These are phyloP conservation scores for Chlorella sp. DNA, from an alignment of 139 green algal genomes.

Conservation along the genomic window DNA sequence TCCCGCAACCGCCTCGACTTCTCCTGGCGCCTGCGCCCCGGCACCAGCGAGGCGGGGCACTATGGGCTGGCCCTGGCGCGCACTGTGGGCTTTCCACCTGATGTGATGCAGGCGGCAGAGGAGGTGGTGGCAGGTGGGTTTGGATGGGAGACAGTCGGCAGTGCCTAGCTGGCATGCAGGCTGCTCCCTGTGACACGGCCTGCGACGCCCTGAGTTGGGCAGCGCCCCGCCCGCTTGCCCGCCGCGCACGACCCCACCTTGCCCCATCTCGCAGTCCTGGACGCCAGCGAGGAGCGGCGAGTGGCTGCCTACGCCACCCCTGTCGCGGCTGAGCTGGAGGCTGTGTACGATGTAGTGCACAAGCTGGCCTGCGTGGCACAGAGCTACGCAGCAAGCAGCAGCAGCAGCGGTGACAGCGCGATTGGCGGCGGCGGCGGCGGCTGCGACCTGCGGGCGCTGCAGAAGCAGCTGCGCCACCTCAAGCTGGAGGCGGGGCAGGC, in stretches of 20 bases:
- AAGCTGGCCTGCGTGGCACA: constrained; percentile 32
- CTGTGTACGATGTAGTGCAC: constrained; percentile 22
- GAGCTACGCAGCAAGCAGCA: neutral
- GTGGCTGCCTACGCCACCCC: neutral
- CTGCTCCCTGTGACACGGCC: no score
- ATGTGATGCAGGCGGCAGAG: constrained; percentile 37
- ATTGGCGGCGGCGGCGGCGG: neutral
- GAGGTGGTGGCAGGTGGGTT: constrained; percentile 27
- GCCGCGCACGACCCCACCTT: neutral
- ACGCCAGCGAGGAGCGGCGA: constrained; percentile 21
- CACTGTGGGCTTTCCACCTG: constrained; percentile 51
- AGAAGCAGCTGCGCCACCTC: constrained; percentile 20
- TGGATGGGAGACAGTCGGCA: no score
- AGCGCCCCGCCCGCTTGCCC: neutral
- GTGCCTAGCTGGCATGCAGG: no score
- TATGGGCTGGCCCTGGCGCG: constrained; percentile 74
- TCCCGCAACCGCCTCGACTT: constrained; percentile 30
- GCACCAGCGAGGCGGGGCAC: constrained; percentile 35
- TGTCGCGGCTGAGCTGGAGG: neutral
- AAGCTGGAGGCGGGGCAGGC: constrained; percentile 12
- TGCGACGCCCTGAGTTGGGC: no score
- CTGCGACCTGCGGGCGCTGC: neutral
- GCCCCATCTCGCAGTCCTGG: neutral
- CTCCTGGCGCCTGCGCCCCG: constrained; percentile 46
- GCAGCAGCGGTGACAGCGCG: neutral